Conservation (phyloP, 768 basidiomycete species). For the Phaeotremella fagi region DNA sequence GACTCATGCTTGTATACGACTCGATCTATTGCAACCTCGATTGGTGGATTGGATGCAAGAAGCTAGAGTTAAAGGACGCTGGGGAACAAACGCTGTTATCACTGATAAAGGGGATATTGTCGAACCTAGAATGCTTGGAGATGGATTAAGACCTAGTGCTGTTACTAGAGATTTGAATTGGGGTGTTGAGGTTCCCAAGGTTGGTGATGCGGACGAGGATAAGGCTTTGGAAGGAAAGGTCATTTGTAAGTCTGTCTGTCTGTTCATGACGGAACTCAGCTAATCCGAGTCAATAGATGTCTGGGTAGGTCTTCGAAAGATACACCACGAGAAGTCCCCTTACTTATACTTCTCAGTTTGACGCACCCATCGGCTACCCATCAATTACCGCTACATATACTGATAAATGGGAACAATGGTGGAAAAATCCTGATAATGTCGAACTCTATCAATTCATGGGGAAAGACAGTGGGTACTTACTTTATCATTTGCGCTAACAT, state of each 20-base stretch:
- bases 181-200: slow-evolving; percentile 86
- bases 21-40: slow-evolving; percentile 73
- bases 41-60: slow-evolving; percentile 83
- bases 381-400: slow-evolving; percentile 97
- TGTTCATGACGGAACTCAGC: too few species aligned
- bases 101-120: slow-evolving; percentile 81
- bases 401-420: slow-evolving; percentile 93
- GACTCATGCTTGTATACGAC: slow-evolving; percentile 84
- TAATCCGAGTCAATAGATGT: slow-evolving; percentile 61
- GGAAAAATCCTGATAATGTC: slow-evolving; percentile 86
- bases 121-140: slow-evolving; percentile 73
- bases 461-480: slow-evolving; percentile 65
- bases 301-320: slow-evolving; percentile 64
- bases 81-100: slow-evolving; percentile 88
- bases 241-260: slow-evolving; percentile 87
- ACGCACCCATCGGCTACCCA: slow-evolving; percentile 92
- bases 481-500: background rate
- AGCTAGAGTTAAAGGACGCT: slow-evolving; percentile 75
- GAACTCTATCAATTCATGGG: slow-evolving; percentile 98
- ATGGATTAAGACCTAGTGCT: slow-evolving; percentile 79
- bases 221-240: slow-evolving; percentile 90
- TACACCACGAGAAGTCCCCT: too few species aligned
- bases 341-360: slow-evolving; percentile 60
- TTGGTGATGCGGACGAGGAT: slow-evolving; percentile 63
- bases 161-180: slow-evolving; percentile 90